These are phyloP conservation scores for Francoa sonchifolia DNA, from an alignment of 441 rosid genomes.

Conservation along the genomic window DNA sequence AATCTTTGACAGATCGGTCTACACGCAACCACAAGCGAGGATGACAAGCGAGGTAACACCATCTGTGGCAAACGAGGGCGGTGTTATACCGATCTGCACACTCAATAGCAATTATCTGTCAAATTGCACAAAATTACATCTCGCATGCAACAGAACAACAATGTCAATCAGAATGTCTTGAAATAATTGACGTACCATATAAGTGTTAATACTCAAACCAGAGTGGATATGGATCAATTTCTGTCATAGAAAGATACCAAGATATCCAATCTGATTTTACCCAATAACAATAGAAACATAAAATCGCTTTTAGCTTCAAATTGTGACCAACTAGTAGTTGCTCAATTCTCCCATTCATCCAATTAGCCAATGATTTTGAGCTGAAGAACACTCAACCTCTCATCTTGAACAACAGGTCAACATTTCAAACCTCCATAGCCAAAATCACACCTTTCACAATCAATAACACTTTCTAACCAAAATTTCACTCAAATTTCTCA, in stretches of 20 bases:
- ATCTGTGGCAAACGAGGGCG: conserved; percentile 99
- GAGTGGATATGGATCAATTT: background rate
- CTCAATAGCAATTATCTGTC: conserved; percentile 38
- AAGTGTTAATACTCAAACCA: background rate
- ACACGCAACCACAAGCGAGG: conserved; percentile 94
- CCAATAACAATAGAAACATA: background rate
- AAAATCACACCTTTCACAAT: background rate
- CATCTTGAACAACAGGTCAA: background rate
- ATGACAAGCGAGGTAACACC: conserved; percentile 86
- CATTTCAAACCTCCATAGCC: background rate
- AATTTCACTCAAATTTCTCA: background rate
- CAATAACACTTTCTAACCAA: too few species aligned
- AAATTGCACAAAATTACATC: conserved; percentile 14
- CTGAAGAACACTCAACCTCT: background rate
- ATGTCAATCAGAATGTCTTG: background rate
- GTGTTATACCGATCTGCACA: conserved; percentile 90
- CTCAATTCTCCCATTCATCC: background rate
- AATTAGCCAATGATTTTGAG: background rate
- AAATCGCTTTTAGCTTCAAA: background rate
- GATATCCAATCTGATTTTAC: too few species aligned
- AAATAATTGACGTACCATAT: background rate
- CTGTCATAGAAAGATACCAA: background rate
- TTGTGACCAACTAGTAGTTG: background rate
- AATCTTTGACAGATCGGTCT: conserved; percentile 47
- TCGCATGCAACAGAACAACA: conserved; percentile 1